Evolutionary conservation across 176 grass and related monocot genomes (phyloP), one percentile per base, ranked within the genome.

Genomic region (Phragmites australis): DNA sequence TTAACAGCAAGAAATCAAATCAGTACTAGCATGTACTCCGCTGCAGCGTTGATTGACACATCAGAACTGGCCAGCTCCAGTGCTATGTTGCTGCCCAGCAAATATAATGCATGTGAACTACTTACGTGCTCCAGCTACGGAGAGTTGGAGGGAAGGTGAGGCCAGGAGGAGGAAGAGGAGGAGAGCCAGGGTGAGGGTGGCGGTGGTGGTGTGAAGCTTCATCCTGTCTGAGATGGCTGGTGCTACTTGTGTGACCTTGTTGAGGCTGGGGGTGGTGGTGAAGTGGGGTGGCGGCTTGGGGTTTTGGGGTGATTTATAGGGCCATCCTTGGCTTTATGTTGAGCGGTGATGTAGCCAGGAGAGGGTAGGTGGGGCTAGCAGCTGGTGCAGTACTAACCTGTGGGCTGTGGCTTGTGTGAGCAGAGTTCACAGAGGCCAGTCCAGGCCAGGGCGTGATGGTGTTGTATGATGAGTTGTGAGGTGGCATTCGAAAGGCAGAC

Each of bases 111-210:
- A 5, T n/a, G 68, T 26, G 49, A 48, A 32, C 16, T 9, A 21
- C 8, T 19, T 13, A 97, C 95, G 86, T 92, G 92, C 90, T 52
- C 64, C 89, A 18, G 86, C 92, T 75, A 85, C 85, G 90, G 85
- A 68, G 86, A 85, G 30, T 2, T 71, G 78, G 62, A 87, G 52
- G n/a, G 77, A 47, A 1, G 85, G 72, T 43, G 65, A 7, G 27
- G 82, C 48, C 57, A 97, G 6, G 22, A 94, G 43, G 72, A 97
- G 43, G 65, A 88, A 8, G 69, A 94, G 46, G 25, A 93, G 45
- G 45, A 90, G 76, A 45, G 72, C 65, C 32, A 84, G 14, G 53
- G 73, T 65, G 32, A 30, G 32, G 30, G 34, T 65, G 64, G 30
- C 41, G 32, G 59, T 63, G 30, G 34, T 65, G 64, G 30, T 47